phyloP scores from a whole-genome alignment of 345 rosid genomes.

The Rhodamnia rubescens region DNA sequence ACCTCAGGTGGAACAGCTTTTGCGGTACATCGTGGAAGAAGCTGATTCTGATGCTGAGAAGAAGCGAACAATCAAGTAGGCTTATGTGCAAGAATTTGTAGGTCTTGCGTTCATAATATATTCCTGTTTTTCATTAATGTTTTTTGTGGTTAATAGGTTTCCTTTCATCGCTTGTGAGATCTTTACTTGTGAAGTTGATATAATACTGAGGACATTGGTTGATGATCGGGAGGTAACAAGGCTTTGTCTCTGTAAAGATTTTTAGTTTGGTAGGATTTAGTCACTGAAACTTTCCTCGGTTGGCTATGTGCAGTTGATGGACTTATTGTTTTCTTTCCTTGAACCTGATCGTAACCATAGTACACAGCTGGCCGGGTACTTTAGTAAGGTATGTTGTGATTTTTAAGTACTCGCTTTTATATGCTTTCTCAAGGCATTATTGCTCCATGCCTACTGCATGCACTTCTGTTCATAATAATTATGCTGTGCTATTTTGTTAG shows the following conservation, averaged over 20 bases:
- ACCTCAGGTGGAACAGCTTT: constrained; percentile 68
- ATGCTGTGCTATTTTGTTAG: constrained; percentile 15
- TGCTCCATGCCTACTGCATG: not conserved
- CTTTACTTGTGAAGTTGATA: constrained; percentile 89
- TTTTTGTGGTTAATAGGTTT: constrained; percentile 33
- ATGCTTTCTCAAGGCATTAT: not conserved
- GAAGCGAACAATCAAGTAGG: constrained; percentile 66
- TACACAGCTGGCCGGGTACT: constrained; percentile 74
- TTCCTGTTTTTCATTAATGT: not conserved
- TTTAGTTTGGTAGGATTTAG: not conserved
- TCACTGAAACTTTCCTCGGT: not conserved
- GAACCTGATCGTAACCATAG: constrained; percentile 51
- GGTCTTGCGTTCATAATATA: constrained; percentile 1
- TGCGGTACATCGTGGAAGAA: constrained; percentile 72
- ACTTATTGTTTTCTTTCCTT: constrained; percentile 75
- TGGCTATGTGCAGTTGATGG: constrained; percentile 56
- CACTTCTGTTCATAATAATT: not conserved
- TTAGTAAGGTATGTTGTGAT: constrained; percentile 65
- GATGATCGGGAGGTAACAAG: constrained; percentile 79
- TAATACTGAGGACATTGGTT: constrained; percentile 78
- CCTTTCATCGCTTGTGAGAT: constrained; percentile 92
- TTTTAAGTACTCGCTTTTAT: not conserved
- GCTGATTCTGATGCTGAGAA: constrained; percentile 63
- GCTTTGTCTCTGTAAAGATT: not conserved
- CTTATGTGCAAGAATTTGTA: not conserved